phyloP scores from a whole-genome alignment of 495 filamentous ascomycete species.

The Xylaria bambusicola region DNA sequence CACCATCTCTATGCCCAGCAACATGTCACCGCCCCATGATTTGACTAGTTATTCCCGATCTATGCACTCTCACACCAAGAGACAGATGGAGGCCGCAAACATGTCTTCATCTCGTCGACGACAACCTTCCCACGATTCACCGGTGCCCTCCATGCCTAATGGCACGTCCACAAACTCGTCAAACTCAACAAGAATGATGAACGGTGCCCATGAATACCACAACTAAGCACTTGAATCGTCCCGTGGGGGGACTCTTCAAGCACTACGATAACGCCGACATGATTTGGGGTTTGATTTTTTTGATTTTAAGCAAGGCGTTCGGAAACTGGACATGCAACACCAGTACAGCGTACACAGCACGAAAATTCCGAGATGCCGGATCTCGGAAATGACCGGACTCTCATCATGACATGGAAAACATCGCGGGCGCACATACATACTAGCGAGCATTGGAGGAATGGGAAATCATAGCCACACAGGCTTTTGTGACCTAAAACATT shows the following conservation, averaged over 20 bases:
- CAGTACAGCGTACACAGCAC: not conserved
- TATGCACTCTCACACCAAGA: constrained; percentile 55
- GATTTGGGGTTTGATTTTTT: no score
- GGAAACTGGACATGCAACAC: not conserved
- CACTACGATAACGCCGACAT: no score
- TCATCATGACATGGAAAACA: not conserved
- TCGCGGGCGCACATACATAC: not conserved
- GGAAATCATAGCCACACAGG: not conserved
- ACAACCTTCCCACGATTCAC: constrained; percentile 16
- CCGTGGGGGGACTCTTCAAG: no score
- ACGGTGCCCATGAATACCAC: constrained; percentile 25
- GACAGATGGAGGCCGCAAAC: constrained; percentile 51
- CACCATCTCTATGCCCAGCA: constrained; percentile 33
- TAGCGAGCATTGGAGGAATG: not conserved
- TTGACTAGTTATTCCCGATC: constrained; percentile 46
- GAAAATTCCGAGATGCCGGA: no score
- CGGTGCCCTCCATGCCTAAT: constrained; percentile 36
- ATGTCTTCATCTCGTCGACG: constrained; percentile 26
- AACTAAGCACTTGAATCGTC: not conserved
- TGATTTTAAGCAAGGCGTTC: constrained; percentile 6
- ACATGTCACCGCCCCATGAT: constrained; percentile 45
- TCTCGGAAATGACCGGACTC: no score
- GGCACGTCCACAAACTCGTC: constrained; percentile 27
- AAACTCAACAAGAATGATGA: constrained; percentile 9
- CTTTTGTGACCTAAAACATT: not conserved